Conservation (phyloP, 768 basidiomycete species). For the Serendipita sp. region DNA sequence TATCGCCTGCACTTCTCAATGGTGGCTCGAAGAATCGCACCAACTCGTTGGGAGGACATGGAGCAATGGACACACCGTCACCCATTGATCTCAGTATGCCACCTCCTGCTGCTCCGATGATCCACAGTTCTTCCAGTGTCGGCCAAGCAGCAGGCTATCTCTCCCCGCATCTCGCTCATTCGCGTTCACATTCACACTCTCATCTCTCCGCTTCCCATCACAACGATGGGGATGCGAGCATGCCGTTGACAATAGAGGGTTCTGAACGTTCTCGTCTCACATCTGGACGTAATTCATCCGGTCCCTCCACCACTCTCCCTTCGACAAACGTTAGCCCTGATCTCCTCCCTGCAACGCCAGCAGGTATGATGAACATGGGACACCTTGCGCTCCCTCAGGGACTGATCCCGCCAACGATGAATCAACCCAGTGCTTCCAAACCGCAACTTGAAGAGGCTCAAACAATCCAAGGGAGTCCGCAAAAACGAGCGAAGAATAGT, state of each 20-base stretch:
- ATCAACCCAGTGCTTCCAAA: slow-evolving; percentile 10
- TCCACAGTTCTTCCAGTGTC: slow-evolving; percentile 13
- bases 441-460: not conserved
- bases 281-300: not conserved
- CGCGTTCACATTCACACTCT: not conserved
- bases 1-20: slow-evolving; percentile 32
- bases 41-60: slow-evolving; percentile 10
- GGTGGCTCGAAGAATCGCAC: slow-evolving; percentile 39
- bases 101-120: slow-evolving; percentile 48
- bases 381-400: slow-evolving; percentile 37
- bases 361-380: slow-evolving; percentile 82
- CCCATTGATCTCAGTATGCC: slow-evolving; percentile 85
- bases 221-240: slow-evolving; percentile 3
- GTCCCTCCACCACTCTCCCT: slow-evolving; percentile 1
- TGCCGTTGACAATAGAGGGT: not conserved
- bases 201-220: not conserved
- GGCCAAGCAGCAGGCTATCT: not conserved
- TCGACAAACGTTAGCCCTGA: slow-evolving; percentile 25
- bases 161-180: not conserved
- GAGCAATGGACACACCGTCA: slow-evolving; percentile 48
- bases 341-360: slow-evolving; percentile 66
- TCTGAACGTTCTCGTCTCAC: not conserved
- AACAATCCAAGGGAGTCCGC: not conserved
- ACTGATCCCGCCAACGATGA: slow-evolving; percentile 21
- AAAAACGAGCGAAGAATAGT: not conserved